Conservation (phyloP, 768 basidiomycete species). For the Russula sp. region DNA sequence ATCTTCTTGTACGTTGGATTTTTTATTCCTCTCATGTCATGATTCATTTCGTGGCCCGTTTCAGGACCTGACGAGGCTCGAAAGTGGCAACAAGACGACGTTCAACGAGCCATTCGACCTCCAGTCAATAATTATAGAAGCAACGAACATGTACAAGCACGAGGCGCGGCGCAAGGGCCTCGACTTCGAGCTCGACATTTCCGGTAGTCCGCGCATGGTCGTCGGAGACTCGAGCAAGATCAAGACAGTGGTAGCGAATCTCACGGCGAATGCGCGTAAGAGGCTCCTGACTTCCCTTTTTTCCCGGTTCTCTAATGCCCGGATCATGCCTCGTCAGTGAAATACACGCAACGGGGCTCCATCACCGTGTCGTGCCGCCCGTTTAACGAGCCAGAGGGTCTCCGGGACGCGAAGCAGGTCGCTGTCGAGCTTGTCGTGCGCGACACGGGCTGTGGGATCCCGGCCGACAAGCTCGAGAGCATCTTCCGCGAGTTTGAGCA, state of each 20-base stretch:
- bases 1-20: conserved; percentile 43
- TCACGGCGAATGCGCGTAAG: conserved; percentile 70
- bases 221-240: conserved; percentile 72
- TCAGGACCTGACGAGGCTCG: conserved; percentile 69
- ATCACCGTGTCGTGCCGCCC: conserved; percentile 54
- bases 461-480: conserved; percentile 56
- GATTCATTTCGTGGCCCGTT: not conserved
- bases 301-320: not conserved
- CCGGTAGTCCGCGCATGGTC: conserved; percentile 50
- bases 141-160: conserved; percentile 53
- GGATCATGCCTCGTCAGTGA: conserved; percentile 40
- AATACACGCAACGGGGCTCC: conserved; percentile 58
- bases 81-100: conserved; percentile 66
- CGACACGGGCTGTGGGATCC: conserved; percentile 72
- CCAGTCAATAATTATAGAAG: conserved; percentile 51
- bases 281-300: conserved; percentile 10
- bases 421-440: conserved; percentile 65
- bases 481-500: conserved; percentile 81
- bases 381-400: conserved; percentile 47
- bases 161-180: conserved; percentile 62
- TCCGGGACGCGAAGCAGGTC: conserved; percentile 40
- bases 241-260: conserved; percentile 67
- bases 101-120: conserved; percentile 76
- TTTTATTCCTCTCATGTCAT: conserved; percentile 29
- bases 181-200: conserved; percentile 50